phyloP scores from a whole-genome alignment of 768 basidiomycete genomes.

The Xanthoconium stramineum region DNA sequence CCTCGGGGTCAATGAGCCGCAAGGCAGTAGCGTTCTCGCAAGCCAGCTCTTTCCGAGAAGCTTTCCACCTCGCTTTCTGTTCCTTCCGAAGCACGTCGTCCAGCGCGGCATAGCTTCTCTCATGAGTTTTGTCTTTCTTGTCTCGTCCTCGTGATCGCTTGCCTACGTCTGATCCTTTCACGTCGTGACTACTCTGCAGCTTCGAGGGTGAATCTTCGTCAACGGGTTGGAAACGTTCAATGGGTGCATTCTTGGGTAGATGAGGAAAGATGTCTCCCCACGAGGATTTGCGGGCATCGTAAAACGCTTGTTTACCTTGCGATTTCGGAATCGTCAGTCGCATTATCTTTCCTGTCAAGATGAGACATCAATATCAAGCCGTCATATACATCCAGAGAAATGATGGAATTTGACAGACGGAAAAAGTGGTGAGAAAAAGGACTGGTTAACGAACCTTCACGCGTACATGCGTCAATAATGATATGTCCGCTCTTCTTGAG shows the following conservation, averaged over 20 bases:
- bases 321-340: constrained; percentile 89
- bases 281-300: constrained; percentile 87
- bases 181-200: constrained; percentile 24
- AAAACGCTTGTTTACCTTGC: constrained; percentile 92
- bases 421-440: constrained; percentile 8
- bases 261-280: constrained; percentile 99
- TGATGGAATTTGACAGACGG: background rate
- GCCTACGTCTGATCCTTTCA: constrained; percentile 55
- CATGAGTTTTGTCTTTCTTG: constrained; percentile 19
- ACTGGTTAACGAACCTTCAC: constrained; percentile 54
- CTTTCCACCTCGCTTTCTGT: constrained; percentile 34
- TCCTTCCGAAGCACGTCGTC: constrained; percentile 38
- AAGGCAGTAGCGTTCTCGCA: constrained; percentile 1
- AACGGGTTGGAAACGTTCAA: constrained; percentile 52
- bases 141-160: constrained; percentile 39
- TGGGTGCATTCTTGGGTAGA: constrained; percentile 70
- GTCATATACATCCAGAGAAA: constrained; percentile 6
- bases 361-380: background rate
- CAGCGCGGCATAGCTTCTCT: constrained; percentile 28
- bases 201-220: constrained; percentile 27
- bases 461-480: constrained; percentile 83
- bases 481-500: constrained; percentile 90
- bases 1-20: constrained; percentile 10
- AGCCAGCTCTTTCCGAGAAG: constrained; percentile 15
- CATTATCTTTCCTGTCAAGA: constrained; percentile 74